These are phyloP conservation scores for Mycena pura DNA, from an alignment of 768 basidiomycete genomes.

Conservation along the genomic window DNA sequence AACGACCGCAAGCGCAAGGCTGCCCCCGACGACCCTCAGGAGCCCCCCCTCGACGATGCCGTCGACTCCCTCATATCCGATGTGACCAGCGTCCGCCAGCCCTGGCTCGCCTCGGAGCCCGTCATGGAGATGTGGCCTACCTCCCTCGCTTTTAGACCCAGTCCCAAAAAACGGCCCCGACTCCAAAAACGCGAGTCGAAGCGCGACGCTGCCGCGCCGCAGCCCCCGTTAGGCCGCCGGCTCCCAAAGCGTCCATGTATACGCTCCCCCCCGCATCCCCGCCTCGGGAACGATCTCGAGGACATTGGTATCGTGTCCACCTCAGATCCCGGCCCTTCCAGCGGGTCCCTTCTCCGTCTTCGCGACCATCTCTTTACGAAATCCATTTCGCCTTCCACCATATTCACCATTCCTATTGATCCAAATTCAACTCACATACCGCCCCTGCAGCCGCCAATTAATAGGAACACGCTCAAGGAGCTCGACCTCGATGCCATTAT, in stretches of 20 bases:
- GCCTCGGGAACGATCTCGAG: conserved; percentile 49
- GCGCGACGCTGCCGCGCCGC: conserved; percentile 31
- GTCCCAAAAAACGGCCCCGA: conserved; percentile 48
- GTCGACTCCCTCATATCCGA: conserved; percentile 43
- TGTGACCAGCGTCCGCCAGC: conserved; percentile 49
- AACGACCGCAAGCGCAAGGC: conserved; percentile 76
- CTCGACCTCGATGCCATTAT: conserved; percentile 87
- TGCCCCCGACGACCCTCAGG: conserved; percentile 53
- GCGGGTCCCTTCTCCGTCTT: conserved; percentile 50
- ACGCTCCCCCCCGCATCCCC: conserved; percentile 38
- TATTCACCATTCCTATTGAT: conserved; percentile 49
- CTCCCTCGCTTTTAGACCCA: conserved; percentile 25
- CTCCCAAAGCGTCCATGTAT: conserved; percentile 32
- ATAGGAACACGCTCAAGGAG: conserved; percentile 82
- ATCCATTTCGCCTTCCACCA: conserved; percentile 35
- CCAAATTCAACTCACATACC: conserved; percentile 65
- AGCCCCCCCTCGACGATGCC: conserved; percentile 36
- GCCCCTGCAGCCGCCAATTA: conserved; percentile 76
- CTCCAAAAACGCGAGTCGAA: conserved; percentile 39
- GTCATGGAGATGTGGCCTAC: conserved; percentile 21
- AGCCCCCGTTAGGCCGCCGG: too few relatives aligned
- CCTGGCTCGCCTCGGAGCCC: conserved; percentile 41
- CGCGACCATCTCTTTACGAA: conserved; percentile 38
- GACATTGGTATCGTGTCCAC: conserved; percentile 53
- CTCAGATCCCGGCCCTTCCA: conserved; percentile 50